Evolutionary conservation across 441 rosid species (phyloP).

Genomic region (Jatropha multifida): DNA sequence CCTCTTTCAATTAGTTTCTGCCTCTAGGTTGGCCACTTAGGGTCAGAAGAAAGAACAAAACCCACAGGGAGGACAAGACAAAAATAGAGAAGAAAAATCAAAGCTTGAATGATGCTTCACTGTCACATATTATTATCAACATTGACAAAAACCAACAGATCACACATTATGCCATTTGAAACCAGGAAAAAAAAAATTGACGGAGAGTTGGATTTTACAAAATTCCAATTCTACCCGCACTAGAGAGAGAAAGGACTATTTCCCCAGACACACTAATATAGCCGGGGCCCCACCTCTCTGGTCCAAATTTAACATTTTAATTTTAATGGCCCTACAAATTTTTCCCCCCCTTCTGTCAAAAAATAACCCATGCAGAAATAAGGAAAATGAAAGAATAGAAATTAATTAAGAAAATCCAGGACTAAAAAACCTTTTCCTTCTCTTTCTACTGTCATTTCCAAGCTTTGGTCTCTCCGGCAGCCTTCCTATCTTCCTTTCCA

Average conservation of each 20-base stretch:
- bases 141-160: not conserved
- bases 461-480: slow-evolving; percentile 24
- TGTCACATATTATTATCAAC: slow-evolving; percentile 17
- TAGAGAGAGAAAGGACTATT: slow-evolving; percentile 41
- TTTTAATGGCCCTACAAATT: slow-evolving; percentile 25
- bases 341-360: slow-evolving; percentile 29
- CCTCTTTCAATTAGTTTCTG: not conserved
- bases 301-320: slow-evolving; percentile 27
- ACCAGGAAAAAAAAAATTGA: slow-evolving; percentile 2
- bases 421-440: slow-evolving; percentile 12
- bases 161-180: slow-evolving; percentile 2
- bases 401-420: slow-evolving; percentile 16
- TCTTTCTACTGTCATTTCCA: slow-evolving; percentile 18
- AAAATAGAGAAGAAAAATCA: not conserved
- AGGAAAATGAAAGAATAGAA: slow-evolving; percentile 25
- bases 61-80: not conserved
- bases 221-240: slow-evolving; percentile 45
- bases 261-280: slow-evolving; percentile 72
- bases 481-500: slow-evolving; percentile 44
- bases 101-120: slow-evolving; percentile 20
- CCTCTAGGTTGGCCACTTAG: not conserved
- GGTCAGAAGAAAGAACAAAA: not conserved
- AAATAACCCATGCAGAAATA: slow-evolving; percentile 28
- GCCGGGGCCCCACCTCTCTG: slow-evolving; percentile 57
- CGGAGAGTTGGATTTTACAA: slow-evolving; percentile 46